phyloP scores from a whole-genome alignment of 495 filamentous ascomycete genomes.

The Hypoxylon lenormandii region DNA sequence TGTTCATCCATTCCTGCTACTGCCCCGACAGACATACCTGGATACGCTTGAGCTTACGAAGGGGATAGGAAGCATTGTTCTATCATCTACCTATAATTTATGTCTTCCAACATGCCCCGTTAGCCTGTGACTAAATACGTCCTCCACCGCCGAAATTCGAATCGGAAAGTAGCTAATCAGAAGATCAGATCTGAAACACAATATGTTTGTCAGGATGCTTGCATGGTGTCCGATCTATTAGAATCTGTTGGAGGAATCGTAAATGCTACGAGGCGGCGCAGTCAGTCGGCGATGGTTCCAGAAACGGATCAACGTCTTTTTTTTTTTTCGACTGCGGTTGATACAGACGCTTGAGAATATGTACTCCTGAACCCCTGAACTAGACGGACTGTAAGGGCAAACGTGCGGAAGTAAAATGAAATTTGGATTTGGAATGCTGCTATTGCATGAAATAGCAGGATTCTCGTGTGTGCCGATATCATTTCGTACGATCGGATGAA shows the following conservation, averaged over 20 bases:
- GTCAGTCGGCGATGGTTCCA: constrained; percentile 25
- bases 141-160: neutral
- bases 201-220: constrained; percentile 17
- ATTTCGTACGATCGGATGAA: constrained; percentile 22
- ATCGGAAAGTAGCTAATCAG: neutral
- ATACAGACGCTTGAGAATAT: constrained; percentile 14
- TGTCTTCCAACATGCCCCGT: neutral
- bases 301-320: constrained; percentile 12
- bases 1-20: neutral
- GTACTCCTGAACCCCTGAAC: constrained; percentile 13
- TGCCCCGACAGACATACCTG: too few species aligned
- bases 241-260: constrained; percentile 1
- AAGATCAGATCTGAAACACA: neutral
- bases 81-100: neutral
- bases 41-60: neutral
- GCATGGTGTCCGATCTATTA: neutral
- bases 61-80: neutral
- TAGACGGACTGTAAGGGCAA: neutral
- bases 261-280: constrained; percentile 28
- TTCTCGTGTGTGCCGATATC: constrained; percentile 14
- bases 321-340: constrained; percentile 20
- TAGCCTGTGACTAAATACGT: neutral
- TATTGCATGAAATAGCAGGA: too few species aligned
- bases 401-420: too few species aligned
- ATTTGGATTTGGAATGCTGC: too few species aligned